phyloP scores from a whole-genome alignment of 2,329 filamentous ascomycete species.

The Aspergillus piperis region DNA sequence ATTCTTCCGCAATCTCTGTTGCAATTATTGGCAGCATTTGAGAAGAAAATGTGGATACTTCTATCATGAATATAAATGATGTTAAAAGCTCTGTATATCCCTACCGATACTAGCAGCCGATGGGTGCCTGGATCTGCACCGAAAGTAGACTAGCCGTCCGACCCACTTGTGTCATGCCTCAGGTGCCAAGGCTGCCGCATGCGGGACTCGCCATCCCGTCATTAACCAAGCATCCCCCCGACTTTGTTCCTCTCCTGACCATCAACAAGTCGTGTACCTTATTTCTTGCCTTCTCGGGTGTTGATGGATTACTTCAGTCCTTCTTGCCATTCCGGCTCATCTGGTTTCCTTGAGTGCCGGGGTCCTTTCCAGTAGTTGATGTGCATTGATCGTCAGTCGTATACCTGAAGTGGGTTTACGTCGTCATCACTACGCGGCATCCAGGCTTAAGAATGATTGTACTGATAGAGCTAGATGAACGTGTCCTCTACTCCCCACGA shows the following conservation, averaged over 20 bases:
- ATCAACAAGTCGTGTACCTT: constrained; percentile 4
- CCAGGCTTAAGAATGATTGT: neutral
- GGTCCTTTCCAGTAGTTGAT: neutral
- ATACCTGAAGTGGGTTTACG: constrained; percentile 1
- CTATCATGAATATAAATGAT: neutral
- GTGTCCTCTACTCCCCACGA: neutral
- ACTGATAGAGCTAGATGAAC: neutral
- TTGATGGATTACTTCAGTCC: neutral
- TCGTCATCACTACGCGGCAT: constrained; percentile 5
- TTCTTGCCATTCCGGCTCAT: neutral
- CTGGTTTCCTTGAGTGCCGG: neutral
- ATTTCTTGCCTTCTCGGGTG: neutral
- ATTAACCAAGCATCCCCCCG: neutral
- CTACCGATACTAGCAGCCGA: no score
- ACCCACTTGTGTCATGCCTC: constrained; percentile 11
- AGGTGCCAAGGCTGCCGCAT: constrained; percentile 20
- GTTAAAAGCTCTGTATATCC: neutral
- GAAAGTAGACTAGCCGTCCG: neutral
- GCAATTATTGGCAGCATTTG: neutral
- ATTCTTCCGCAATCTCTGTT: constrained; percentile 5
- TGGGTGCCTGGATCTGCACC: neutral
- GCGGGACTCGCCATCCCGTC: constrained; percentile 20
- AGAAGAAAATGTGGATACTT: constrained; percentile 2
- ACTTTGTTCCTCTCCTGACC: neutral
- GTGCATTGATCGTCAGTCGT: neutral